A percentile compares a stretch with the other conserved stretches of the same genome.
Evolutionary conservation across 2,329 filamentous ascomycete species (phyloP).

Genomic region (Trichophyton simii): DNA sequence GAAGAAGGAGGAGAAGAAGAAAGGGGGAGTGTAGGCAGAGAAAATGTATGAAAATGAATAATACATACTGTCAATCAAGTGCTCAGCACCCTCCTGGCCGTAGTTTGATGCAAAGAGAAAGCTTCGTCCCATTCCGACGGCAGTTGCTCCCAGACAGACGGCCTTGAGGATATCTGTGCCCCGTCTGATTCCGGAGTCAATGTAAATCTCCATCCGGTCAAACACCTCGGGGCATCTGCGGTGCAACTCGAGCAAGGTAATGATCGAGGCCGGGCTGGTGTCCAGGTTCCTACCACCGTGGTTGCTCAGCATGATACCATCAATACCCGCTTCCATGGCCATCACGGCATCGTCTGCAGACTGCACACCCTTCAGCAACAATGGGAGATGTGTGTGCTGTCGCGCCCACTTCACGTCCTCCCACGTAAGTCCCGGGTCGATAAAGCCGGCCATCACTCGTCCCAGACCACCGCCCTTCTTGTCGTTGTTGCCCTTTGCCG

Average conservation of each 20-base stretch:
- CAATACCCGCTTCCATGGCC: slow-evolving; percentile 39
- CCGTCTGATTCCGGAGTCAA: slow-evolving; percentile 43
- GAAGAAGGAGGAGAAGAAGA: background rate
- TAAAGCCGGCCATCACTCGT: slow-evolving; percentile 40
- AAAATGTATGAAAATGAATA: background rate
- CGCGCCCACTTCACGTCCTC: slow-evolving; percentile 43
- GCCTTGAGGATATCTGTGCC: slow-evolving; percentile 46
- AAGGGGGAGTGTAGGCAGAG: background rate
- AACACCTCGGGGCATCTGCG: slow-evolving; percentile 39
- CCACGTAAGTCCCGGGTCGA: slow-evolving; percentile 43
- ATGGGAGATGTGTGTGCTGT: slow-evolving; percentile 35
- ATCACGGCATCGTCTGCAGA: slow-evolving; percentile 42
- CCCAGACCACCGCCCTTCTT: slow-evolving; percentile 43
- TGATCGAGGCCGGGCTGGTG: slow-evolving; percentile 37
- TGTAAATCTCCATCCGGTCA: slow-evolving; percentile 39
- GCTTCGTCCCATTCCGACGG: slow-evolving; percentile 43
- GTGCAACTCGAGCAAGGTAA: slow-evolving; percentile 43
- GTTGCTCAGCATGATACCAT: slow-evolving; percentile 46
- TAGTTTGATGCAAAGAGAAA: slow-evolving; percentile 43
- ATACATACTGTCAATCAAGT: slow-evolving; percentile 43
- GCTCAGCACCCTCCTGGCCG: slow-evolving; percentile 43
- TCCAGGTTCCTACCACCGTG: slow-evolving; percentile 48
- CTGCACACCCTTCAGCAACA: slow-evolving; percentile 48
- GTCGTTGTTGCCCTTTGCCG: slow-evolving; percentile 36
- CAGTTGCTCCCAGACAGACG: slow-evolving; percentile 41